Conservation (phyloP, 148 eudicot genomes). For the Oxyria digyna region DNA sequence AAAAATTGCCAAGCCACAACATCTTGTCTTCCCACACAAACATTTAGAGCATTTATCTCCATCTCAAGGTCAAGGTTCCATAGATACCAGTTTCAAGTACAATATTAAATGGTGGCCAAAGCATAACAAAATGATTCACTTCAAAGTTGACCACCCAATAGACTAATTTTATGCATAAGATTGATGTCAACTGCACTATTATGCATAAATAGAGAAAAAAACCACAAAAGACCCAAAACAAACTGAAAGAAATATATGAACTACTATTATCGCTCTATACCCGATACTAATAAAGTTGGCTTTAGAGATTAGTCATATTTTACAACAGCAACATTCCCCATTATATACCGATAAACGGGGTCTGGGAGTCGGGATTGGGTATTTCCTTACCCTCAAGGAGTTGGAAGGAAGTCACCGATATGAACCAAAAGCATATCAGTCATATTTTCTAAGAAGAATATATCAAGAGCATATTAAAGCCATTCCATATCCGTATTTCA, state of each 20-base stretch:
- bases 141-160: background rate
- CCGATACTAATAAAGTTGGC: too few species aligned
- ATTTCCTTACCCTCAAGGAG: too few species aligned
- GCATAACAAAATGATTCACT: background rate
- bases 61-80: background rate
- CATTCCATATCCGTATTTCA: background rate
- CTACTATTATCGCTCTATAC: too few species aligned
- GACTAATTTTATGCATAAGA: background rate
- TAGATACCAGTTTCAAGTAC: background rate
- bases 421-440: too few species aligned
- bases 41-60: background rate
- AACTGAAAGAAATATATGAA: too few species aligned
- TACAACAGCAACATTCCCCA: too few species aligned
- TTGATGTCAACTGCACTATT: background rate
- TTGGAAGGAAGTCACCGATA: too few species aligned
- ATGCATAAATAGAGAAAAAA: background rate
- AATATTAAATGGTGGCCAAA: background rate
- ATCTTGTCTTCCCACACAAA: background rate
- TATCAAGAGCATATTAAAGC: background rate
- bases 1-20: background rate
- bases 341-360: too few species aligned
- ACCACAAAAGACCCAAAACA: background rate
- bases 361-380: too few species aligned
- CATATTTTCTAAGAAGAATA: background rate
- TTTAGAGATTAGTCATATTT: too few species aligned